Conservation (phyloP, 306 rosid species). For the Spatholobus suberectus region DNA sequence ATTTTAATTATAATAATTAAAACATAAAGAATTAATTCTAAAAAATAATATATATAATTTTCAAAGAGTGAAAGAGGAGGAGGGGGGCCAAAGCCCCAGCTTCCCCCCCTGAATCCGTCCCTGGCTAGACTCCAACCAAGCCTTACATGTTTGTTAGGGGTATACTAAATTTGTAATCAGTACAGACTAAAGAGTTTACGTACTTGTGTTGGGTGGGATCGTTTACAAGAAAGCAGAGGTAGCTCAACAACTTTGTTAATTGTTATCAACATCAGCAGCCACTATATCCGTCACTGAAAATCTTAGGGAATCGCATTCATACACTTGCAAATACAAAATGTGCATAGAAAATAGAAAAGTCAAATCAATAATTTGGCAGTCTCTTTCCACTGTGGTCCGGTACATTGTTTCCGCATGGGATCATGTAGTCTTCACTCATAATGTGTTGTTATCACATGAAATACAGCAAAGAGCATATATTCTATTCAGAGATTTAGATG, state of each 20-base stretch:
- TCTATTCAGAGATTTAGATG: conserved; percentile 18
- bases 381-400: conserved; percentile 44
- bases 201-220: background rate
- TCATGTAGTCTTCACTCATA: conserved; percentile 55
- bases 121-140: too few relatives aligned
- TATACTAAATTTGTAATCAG: background rate
- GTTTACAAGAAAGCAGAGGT: conserved; percentile 16
- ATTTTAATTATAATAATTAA: too few relatives aligned
- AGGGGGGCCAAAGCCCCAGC: too few relatives aligned
- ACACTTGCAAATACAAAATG: conserved; percentile 12
- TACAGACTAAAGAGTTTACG: background rate
- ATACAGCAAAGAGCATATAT: conserved; percentile 47
- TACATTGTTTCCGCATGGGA: conserved; percentile 58
- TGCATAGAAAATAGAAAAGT: conserved; percentile 27
- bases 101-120: too few relatives aligned
- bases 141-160: background rate
- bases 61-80: too few relatives aligned
- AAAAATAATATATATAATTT: too few relatives aligned
- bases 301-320: conserved; percentile 25
- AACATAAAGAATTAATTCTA: too few relatives aligned
- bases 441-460: conserved; percentile 48
- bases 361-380: conserved; percentile 39
- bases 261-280: conserved; percentile 22
- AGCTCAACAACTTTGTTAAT: conserved; percentile 39
- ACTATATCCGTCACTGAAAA: conserved; percentile 25